Percentiles rank a stretch among this genome's conserved stretches.
These are phyloP conservation scores for Coemansia sp. DNA, from an alignment of 192 early-diverging fungal genomes.

Conservation along the genomic window DNA sequence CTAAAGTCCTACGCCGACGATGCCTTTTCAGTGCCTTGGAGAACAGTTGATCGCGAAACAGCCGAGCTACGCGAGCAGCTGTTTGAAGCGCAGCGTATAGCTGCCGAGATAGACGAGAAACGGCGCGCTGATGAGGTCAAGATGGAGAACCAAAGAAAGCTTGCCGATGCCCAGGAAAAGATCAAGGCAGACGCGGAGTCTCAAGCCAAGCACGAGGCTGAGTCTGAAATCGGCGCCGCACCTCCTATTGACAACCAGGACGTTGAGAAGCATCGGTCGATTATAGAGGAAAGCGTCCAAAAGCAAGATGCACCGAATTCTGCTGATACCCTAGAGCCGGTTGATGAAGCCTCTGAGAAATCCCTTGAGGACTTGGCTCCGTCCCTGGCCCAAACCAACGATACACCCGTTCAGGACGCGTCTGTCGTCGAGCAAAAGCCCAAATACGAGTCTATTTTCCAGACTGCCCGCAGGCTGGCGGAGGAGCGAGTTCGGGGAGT, in stretches of 20 bases:
- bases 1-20: constrained; percentile 9
- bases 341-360: not conserved
- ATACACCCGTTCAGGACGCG: not conserved
- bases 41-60: constrained; percentile 44
- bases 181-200: too few relatives aligned
- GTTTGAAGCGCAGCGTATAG: constrained; percentile 14
- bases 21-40: constrained; percentile 51
- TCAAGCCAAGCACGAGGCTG: not conserved
- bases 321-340: not conserved
- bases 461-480: constrained; percentile 31
- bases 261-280: not conserved
- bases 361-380: too few relatives aligned
- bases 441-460: constrained; percentile 46
- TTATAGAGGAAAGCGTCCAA: not conserved
- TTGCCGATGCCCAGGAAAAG: not conserved
- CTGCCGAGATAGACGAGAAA: constrained; percentile 13
- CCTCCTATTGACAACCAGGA: too few relatives aligned
- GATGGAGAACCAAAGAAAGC: not conserved
- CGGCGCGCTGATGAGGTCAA: constrained; percentile 4
- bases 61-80: constrained; percentile 38
- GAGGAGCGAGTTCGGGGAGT: constrained; percentile 21
- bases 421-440: not conserved
- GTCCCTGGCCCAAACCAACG: too few relatives aligned
- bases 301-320: not conserved
- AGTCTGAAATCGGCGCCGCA: not conserved